Evolutionary conservation across 768 basidiomycete genomes (phyloP), one percentile per base, ranked within the genome.

Genomic region (Nidularia pulvinata): DNA sequence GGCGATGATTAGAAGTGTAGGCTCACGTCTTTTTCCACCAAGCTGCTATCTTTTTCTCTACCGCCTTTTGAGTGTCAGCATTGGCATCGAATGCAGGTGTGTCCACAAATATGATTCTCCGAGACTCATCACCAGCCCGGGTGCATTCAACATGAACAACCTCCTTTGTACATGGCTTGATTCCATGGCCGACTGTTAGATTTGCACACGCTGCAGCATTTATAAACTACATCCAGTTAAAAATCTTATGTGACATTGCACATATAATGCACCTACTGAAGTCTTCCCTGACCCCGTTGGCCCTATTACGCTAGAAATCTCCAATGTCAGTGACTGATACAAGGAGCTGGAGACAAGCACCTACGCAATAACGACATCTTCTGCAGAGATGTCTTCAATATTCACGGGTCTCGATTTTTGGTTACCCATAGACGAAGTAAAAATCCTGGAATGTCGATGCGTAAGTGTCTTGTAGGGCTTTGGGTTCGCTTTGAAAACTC

Each of bases 201-300:
- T 16, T 13, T 47, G 11, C 22, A 13, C 13, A 3, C 5, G 25
- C n/a, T 25, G 46, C 46, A 19, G 46, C 10, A 5, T 47, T 47
- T 13, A 47, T 47, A 32, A 47, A 47, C 46, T 47, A 11, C 13
- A 11, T 16, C 16, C 11, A 47, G 11, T 47, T 25, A 25, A 25
- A 47, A 47, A 25, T 2, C 2, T 32, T 11, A 25, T 32, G 11
- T 11, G 11, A 11, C 5, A 13, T 22, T 13, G 46, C 11, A 47
- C 3, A 22, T 11, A 25, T 11, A 3, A 3, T 47, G 30, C 11
- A 13, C 11, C 16, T 42, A 51, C 50, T 4, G 33, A n/a, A 25
- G 34, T 51, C 36, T 51, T 51, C 42, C 50, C 50, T 4, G 50
- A 36, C 7, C 50, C 50, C 7, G 50, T 51, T 32, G 50, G 50